These are phyloP conservation scores for Zoysia pacifica DNA, from an alignment of 176 grass and related monocot genomes.

Conservation along the genomic window DNA sequence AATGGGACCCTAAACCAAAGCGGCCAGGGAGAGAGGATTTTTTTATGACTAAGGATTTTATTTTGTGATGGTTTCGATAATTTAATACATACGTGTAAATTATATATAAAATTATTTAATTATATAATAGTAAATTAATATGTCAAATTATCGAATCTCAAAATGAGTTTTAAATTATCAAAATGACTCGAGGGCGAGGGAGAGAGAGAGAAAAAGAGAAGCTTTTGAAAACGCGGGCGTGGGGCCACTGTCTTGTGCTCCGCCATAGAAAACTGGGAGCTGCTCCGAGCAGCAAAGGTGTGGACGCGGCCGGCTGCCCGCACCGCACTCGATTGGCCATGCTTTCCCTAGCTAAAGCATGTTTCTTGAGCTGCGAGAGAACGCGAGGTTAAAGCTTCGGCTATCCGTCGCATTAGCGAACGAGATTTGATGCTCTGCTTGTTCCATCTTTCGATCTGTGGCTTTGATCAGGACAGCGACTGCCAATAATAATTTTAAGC, in stretches of 20 bases:
- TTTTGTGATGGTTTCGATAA: too few relatives aligned
- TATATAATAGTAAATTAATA: too few relatives aligned
- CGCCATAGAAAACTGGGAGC: conserved; percentile 39
- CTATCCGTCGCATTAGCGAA: conserved; percentile 15
- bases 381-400: background rate
- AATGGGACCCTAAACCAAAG: conserved; percentile 46
- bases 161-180: too few relatives aligned
- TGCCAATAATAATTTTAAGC: background rate
- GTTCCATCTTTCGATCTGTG: background rate
- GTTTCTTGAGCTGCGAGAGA: conserved; percentile 44
- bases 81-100: too few relatives aligned
- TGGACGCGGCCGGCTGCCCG: background rate
- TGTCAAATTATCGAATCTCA: too few relatives aligned
- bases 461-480: conserved; percentile 6
- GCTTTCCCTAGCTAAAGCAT: conserved; percentile 51
- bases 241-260: conserved; percentile 40
- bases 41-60: too few relatives aligned
- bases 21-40: background rate
- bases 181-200: rapidly evolving
- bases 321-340: conserved; percentile 4
- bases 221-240: conserved; percentile 51
- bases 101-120: too few relatives aligned
- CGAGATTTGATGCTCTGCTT: conserved; percentile 37
- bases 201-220: background rate
- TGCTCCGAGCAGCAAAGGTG: conserved; percentile 55